A percentile compares a stretch with the other conserved stretches of the same genome.
Conservation (phyloP, 345 rosid genomes). For the Salix arbutifolia region DNA sequence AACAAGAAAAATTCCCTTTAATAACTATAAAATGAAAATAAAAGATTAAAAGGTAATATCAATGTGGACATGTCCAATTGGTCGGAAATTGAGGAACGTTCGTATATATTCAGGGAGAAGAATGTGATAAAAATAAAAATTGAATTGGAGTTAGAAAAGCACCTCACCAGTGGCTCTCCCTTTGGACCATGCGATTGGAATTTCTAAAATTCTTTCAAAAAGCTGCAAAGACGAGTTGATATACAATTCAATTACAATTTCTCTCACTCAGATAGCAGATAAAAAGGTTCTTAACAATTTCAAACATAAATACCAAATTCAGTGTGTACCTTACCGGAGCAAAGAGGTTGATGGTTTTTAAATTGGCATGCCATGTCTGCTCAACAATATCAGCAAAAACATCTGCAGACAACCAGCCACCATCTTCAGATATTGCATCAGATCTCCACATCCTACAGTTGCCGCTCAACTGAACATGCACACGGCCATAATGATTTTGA, state of each 20-base stretch:
- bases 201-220: conserved; percentile 86
- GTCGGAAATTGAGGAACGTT: not conserved
- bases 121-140: not conserved
- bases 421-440: conserved; percentile 65
- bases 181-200: conserved; percentile 79
- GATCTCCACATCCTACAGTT: conserved; percentile 90
- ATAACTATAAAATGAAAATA: not conserved
- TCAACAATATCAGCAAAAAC: conserved; percentile 80
- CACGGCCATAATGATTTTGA: conserved; percentile 78
- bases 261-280: not conserved
- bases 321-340: conserved; percentile 71
- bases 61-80: too few species aligned
- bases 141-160: conserved; percentile 59
- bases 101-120: not conserved
- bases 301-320: conserved; percentile 5
- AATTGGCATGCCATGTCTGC: conserved; percentile 91
- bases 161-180: conserved; percentile 99
- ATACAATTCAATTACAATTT: conserved; percentile 9
- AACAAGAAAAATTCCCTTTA: not conserved
- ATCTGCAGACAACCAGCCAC: conserved; percentile 89
- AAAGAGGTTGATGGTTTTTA: conserved; percentile 75
- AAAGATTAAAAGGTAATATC: not conserved
- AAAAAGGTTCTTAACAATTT: not conserved
- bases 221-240: conserved; percentile 45
- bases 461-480: conserved; percentile 77